A percentile compares a stretch with the other conserved stretches of the same genome.
Conservation (phyloP, 2,329 filamentous ascomycete genomes). For the Alternaria gaisen region DNA sequence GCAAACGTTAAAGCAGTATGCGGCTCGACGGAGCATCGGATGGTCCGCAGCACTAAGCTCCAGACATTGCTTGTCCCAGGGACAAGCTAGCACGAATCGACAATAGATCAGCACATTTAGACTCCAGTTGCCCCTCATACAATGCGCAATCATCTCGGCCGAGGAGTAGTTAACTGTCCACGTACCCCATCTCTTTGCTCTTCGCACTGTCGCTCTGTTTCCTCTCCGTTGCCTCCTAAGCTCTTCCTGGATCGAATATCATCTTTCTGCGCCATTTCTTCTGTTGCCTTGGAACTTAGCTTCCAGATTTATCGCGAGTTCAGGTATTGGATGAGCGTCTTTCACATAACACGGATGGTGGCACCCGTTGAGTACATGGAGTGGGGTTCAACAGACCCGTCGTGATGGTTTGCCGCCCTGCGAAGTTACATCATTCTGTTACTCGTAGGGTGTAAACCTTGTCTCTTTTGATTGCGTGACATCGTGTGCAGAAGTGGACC, state of each 20-base stretch:
- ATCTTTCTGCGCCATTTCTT: background rate
- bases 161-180: background rate
- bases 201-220: background rate
- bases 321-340: background rate
- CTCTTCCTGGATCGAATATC: background rate
- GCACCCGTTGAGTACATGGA: background rate
- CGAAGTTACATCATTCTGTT: background rate
- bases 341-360: background rate
- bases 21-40: background rate
- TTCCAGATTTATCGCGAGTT: background rate
- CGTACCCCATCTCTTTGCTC: background rate
- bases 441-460: background rate
- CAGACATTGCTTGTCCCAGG: background rate
- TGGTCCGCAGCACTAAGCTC: background rate
- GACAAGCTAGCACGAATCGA: background rate
- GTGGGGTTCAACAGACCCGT: background rate
- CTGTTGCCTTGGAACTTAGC: background rate
- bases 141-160: slow-evolving; percentile 1
- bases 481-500: background rate
- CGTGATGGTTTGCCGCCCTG: background rate
- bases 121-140: background rate
- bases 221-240: background rate
- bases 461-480: background rate
- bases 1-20: background rate
- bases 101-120: background rate